A percentile compares a stretch with the other conserved stretches of the same genome.
Conservation (phyloP, 1,284 basidiomycete species). For the Amylostereum areolatum region DNA sequence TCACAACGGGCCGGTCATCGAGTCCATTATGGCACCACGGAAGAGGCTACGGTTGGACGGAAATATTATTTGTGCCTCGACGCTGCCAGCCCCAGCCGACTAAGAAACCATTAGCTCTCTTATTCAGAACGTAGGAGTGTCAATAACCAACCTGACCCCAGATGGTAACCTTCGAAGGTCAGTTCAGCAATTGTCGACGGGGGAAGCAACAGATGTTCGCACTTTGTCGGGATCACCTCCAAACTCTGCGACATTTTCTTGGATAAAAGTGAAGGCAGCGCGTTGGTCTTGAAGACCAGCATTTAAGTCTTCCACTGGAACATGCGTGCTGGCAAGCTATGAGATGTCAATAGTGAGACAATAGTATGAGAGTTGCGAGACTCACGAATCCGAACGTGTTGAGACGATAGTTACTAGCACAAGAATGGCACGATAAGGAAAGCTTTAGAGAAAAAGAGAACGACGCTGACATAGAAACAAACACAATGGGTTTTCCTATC, state of each 20-base stretch:
- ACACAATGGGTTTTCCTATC: conserved; percentile 45
- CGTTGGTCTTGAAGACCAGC: conserved; percentile 53
- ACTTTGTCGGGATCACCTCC: conserved; percentile 61
- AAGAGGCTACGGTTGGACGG: conserved; percentile 35
- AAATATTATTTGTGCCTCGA: conserved; percentile 44
- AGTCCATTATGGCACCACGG: conserved; percentile 49
- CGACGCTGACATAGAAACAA: conserved; percentile 44
- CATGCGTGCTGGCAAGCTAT: conserved; percentile 44
- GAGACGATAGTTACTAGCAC: conserved; percentile 45
- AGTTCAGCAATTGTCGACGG: not conserved
- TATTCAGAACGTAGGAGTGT: not conserved
- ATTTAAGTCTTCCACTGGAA: conserved; percentile 46
- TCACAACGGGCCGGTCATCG: conserved; percentile 50
- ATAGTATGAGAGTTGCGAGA: conserved; percentile 1
- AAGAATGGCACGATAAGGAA: not conserved
- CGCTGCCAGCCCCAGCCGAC: conserved; percentile 55
- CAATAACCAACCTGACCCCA: conserved; percentile 45
- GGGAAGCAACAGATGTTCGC: not conserved
- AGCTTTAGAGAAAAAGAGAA: not conserved
- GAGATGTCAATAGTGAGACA: conserved; percentile 6
- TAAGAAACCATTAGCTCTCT: conserved; percentile 14
- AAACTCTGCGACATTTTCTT: conserved; percentile 55
- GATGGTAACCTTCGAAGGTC: conserved; percentile 42
- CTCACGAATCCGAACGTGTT: conserved; percentile 57
- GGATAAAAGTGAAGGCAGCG: conserved; percentile 50